A percentile compares a stretch with the other conserved stretches of the same genome.
Conservation (phyloP, 257 asterid genomes). For the Fraxinus excelsior region DNA sequence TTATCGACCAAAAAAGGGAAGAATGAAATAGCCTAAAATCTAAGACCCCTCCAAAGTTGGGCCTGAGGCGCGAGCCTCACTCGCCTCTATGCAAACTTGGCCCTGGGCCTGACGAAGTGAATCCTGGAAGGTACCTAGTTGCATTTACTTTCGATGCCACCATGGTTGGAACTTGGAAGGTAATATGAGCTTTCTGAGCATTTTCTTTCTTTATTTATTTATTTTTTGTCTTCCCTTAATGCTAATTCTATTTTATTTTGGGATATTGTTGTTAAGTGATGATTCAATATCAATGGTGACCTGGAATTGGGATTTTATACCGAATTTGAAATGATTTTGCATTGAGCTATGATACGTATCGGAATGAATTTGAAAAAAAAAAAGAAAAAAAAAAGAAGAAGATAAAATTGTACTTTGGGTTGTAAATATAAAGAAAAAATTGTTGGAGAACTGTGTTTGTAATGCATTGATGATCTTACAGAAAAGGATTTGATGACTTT, state of each 20-base stretch:
- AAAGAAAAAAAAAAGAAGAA: too few relatives aligned
- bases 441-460: neutral
- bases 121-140: slow-evolving; percentile 78
- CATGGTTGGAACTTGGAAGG: slow-evolving; percentile 90
- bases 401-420: neutral
- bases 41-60: too few relatives aligned
- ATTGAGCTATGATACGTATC: neutral
- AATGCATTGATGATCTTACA: neutral
- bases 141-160: slow-evolving; percentile 93
- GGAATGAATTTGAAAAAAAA: slow-evolving; percentile 2
- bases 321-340: neutral
- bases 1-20: too few relatives aligned
- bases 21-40: too few relatives aligned
- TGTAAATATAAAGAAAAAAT: neutral
- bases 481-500: neutral
- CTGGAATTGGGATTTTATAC: slow-evolving; percentile 6
- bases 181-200: slow-evolving; percentile 18
- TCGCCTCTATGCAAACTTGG: too few relatives aligned
- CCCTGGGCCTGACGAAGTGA: slow-evolving; percentile 81
- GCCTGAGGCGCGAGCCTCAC: too few relatives aligned
- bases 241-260: neutral
- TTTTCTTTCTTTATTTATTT: neutral
- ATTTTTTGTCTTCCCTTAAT: neutral
- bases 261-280: slow-evolving; percentile 10
- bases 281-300: neutral